Evolutionary conservation across 192 early-diverging fungal species (phyloP).

Genomic region (Phlyctochytrium planicorne): DNA sequence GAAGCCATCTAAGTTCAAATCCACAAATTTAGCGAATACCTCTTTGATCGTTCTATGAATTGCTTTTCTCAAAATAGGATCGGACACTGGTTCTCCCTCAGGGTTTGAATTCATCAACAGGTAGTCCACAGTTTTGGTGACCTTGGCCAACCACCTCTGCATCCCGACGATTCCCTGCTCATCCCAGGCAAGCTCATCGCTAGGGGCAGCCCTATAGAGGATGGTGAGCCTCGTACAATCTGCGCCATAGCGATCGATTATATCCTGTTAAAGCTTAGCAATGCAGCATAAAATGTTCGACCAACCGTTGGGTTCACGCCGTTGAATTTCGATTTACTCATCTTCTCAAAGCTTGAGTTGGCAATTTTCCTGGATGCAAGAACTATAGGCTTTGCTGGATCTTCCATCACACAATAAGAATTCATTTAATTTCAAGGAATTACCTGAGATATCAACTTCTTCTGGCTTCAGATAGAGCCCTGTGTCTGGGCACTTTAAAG

Average conservation of each 20-base stretch:
- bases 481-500: constrained; percentile 73
- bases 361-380: constrained; percentile 57
- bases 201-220: constrained; percentile 84
- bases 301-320: constrained; percentile 79
- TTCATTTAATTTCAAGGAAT: too few relatives aligned
- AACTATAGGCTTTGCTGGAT: constrained; percentile 52
- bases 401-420: constrained; percentile 13
- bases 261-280: constrained; percentile 30
- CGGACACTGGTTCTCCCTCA: not conserved
- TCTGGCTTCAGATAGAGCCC: constrained; percentile 73
- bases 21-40: constrained; percentile 42
- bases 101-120: constrained; percentile 28
- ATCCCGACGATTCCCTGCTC: constrained; percentile 88
- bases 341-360: constrained; percentile 78
- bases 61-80: constrained; percentile 7
- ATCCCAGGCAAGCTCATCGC: constrained; percentile 90
- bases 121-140: constrained; percentile 54
- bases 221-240: constrained; percentile 85
- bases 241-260: constrained; percentile 67
- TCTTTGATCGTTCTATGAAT: constrained; percentile 58
- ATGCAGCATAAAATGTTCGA: constrained; percentile 14
- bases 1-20: not conserved
- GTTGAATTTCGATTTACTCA: constrained; percentile 97
- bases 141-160: constrained; percentile 76
- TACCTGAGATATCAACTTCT: constrained; percentile 66